Base-by-base conservation (phyloP, 345 rosid species). In the Eucalyptus pumila region DNA sequence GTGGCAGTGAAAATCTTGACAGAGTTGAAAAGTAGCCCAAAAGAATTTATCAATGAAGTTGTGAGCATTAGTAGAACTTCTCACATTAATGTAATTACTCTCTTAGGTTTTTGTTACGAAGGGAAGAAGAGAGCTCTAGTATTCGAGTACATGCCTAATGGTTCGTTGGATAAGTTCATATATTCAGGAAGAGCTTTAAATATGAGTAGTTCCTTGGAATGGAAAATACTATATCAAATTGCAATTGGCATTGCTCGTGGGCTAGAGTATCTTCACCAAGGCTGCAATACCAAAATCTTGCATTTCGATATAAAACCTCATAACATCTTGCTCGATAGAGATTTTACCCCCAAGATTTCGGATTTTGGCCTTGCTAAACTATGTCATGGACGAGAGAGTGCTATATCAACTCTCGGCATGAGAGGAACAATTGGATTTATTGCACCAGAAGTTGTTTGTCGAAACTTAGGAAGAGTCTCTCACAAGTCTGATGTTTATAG, bases 401-500 rank as follows among this genome's bases (percentile, higher is more conserved):
- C 13, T 56, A 1, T 56, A 56, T 56, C 62, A 56, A 56, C 30
- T 56, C 27, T 4, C 0, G 30, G 0, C 62, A 56, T 23, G 62
- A 56, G 30, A 88, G 93, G 95, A 26, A 94, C 94, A 0, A 24
- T 85, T 23, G 93, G 94, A 3, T 94, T 93, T 56, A 89, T 93
- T 48, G 96, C 96, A 54, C 94, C 94, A 0, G 95, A 93, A 60
- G 86, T 94, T 42, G 87, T 90, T 45, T 88, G 89, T 34, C 88
- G 91, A 88, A 54, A 87, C 80, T 91, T 92, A 3, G 95, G 94
- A 6, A 47, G 50, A 52, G 93, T 92, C 1, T 94, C 94, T 11
- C 83, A 93, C 88, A 94, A 95, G 45, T 92, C 93, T 27, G 94
- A 95, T 88, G 92, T 92, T 9, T 94, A 93, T 8, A 94, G 95